Percentiles rank a stretch among this genome's conserved stretches.
phyloP scores from a whole-genome alignment of 1,284 basidiomycete species.

The Fomitopsis pinicola region DNA sequence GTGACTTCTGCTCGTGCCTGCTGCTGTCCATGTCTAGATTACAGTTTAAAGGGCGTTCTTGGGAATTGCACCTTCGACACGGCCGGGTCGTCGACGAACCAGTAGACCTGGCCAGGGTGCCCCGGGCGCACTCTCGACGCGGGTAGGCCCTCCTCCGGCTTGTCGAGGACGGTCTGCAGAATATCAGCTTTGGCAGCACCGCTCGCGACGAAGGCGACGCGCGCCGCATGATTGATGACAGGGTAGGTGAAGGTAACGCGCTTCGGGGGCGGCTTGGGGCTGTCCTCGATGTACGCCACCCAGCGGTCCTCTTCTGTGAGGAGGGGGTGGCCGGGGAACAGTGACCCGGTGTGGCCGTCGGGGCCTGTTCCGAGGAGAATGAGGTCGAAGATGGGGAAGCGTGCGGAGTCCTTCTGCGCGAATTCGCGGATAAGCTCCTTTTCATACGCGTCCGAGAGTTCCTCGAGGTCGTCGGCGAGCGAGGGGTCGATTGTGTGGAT shows the following conservation, averaged over 20 bases:
- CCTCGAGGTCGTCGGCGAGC: constrained; percentile 78
- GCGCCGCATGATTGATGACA: constrained; percentile 88
- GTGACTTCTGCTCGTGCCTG: neutral
- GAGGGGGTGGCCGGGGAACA: constrained; percentile 91
- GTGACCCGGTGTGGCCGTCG: constrained; percentile 94
- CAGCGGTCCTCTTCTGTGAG: constrained; percentile 85
- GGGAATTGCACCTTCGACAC: constrained; percentile 58
- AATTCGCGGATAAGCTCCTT: constrained; percentile 89
- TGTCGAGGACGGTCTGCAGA: constrained; percentile 73
- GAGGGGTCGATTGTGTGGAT: constrained; percentile 83
- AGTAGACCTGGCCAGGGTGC: constrained; percentile 82
- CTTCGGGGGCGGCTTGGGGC: constrained; percentile 89
- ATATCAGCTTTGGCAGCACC: constrained; percentile 85
- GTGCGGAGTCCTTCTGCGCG: constrained; percentile 83
- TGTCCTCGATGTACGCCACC: constrained; percentile 92
- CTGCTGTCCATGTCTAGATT: neutral
- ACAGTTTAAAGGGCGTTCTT: constrained; percentile 52
- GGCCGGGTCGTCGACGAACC: constrained; percentile 88
- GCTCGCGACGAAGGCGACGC: constrained; percentile 84
- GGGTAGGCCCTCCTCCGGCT: constrained; percentile 79
- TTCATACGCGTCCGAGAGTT: constrained; percentile 91
- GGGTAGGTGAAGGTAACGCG: constrained; percentile 91
- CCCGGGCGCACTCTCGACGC: constrained; percentile 79
- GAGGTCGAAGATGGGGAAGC: constrained; percentile 94
- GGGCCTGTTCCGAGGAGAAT: constrained; percentile 92